Base-by-base conservation (phyloP, 352 stramenopile species). In the Phytopythium kandeliae region DNA sequence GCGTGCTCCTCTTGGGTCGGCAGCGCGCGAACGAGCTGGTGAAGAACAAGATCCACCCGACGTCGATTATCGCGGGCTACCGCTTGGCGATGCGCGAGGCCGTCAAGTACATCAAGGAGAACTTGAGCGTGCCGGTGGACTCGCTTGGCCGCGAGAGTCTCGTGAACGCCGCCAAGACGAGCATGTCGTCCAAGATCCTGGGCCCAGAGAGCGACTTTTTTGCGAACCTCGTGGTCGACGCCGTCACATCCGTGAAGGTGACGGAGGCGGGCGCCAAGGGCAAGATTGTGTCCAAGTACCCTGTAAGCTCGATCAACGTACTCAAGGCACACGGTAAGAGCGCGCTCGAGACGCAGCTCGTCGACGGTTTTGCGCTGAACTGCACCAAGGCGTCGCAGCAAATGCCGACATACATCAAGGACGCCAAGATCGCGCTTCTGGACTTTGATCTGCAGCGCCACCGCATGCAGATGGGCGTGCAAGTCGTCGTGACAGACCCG, bases 151-250 rank as follows among this genome's bases (percentile, higher is more conserved):
- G 95, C 40, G 83, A 93, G 48, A 97, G 97, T 70, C 74, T 99
- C 12, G 73, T 99, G 22, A 98, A 98, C 62, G 97, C 97, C 10
- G 95, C 96, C 25, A 98, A 98, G 71, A 99, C 97, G 3, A 97
- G 90, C 54, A 99, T 99, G 96, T 98, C 89, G 59, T 98, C 88
- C 56, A 99, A 99, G 86, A 98, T 99, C 62, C 85, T 99, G 33
- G 97, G 97, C 11, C 94, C 96, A 1, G 95, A 99, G 72, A 93
- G 81, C 51, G 88, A 97, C 3, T 99, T 99, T 67, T 99, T 99
- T 67, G 87, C 96, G 8, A 90, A 98, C 62, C 67, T 99, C 42
- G 96, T 97, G 9, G 97, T 99, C 6, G 89, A 99, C 59, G 97
- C 97, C 25, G 96, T 99, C 30, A 93, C 96, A 34, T 97, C 89